phyloP scores from a whole-genome alignment of 108 stramenopile genomes.

The Cyclostephanos invisitatus region DNA sequence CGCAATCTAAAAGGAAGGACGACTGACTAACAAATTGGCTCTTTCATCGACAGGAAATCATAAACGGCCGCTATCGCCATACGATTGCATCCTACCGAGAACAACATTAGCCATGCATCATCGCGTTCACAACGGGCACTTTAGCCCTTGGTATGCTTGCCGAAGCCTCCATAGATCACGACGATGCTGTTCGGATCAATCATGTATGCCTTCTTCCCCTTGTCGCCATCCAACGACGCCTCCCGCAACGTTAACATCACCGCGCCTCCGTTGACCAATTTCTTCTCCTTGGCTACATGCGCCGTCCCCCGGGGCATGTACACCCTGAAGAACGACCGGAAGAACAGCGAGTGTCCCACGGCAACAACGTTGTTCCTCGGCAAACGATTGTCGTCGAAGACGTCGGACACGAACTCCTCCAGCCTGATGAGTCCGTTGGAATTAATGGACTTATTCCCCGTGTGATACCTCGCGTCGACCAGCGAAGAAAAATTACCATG shows the following conservation, averaged over 20 bases:
- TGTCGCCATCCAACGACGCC: slow-evolving; percentile 50
- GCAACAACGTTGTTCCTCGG: slow-evolving; percentile 61
- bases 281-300: slow-evolving; percentile 80
- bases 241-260: slow-evolving; percentile 77
- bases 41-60: background rate
- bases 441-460: slow-evolving; percentile 80
- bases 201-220: slow-evolving; percentile 66
- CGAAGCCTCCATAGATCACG: slow-evolving; percentile 87
- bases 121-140: background rate
- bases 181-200: slow-evolving; percentile 74
- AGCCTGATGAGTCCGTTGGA: slow-evolving; percentile 76
- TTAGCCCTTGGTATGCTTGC: slow-evolving; percentile 50
- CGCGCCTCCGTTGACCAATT: slow-evolving; percentile 85
- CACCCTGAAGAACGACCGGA: slow-evolving; percentile 80
- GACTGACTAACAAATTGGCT: too few species aligned
- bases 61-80: background rate
- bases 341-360: slow-evolving; percentile 90
- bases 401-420: slow-evolving; percentile 65
- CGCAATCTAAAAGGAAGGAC: too few species aligned
- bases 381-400: slow-evolving; percentile 64
- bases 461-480: slow-evolving; percentile 63
- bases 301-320: slow-evolving; percentile 69
- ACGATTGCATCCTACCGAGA: too few species aligned
- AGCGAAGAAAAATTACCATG: slow-evolving; percentile 43
- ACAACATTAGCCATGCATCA: too few species aligned